These are phyloP conservation scores for Nakaseomyces bracarensis DNA, from an alignment of 1,139 yeast genomes.

Conservation along the genomic window DNA sequence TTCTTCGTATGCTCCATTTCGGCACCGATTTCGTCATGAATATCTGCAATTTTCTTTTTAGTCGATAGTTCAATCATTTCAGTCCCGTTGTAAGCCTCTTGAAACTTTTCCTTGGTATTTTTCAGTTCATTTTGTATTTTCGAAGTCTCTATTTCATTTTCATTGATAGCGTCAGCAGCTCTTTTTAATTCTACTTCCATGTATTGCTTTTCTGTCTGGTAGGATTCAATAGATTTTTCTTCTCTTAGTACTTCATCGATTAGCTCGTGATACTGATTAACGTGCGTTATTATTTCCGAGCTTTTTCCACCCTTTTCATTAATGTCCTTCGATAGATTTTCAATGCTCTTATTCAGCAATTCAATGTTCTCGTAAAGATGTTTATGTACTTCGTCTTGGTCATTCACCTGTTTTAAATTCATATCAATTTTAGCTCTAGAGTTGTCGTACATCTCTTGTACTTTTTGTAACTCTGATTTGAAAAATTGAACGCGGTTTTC, in stretches of 20 bases:
- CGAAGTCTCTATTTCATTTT: slow-evolving; percentile 33
- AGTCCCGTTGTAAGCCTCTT: not conserved
- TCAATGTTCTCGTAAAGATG: slow-evolving; percentile 22
- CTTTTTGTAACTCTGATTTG: slow-evolving; percentile 14
- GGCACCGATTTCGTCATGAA: slow-evolving; percentile 29
- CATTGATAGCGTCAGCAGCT: slow-evolving; percentile 49
- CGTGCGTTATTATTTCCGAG: slow-evolving; percentile 20
- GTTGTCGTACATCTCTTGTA: slow-evolving; percentile 3
- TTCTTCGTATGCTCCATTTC: slow-evolving; percentile 15
- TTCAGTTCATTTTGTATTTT: slow-evolving; percentile 28
- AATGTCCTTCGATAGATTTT: slow-evolving; percentile 22
- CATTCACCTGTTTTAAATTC: slow-evolving; percentile 1
- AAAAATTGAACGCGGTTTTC: slow-evolving; percentile 22
- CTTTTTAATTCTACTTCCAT: slow-evolving; percentile 57
- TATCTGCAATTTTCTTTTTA: slow-evolving; percentile 21
- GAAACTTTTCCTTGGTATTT: slow-evolving; percentile 3
- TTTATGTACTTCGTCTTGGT: slow-evolving; percentile 3
- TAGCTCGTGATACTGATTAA: slow-evolving; percentile 36
- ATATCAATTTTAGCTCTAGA: not conserved
- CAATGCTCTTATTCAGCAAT: slow-evolving; percentile 34
- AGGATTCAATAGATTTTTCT: slow-evolving; percentile 35
- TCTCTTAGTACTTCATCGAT: slow-evolving; percentile 36
- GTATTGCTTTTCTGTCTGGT: slow-evolving; percentile 51
- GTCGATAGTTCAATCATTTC: not conserved
- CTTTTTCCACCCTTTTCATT: slow-evolving; percentile 26